Percentiles rank a stretch among this genome's conserved stretches.
Conservation (phyloP, 2,329 filamentous ascomycete species). For the Dissoconium aciculare region DNA sequence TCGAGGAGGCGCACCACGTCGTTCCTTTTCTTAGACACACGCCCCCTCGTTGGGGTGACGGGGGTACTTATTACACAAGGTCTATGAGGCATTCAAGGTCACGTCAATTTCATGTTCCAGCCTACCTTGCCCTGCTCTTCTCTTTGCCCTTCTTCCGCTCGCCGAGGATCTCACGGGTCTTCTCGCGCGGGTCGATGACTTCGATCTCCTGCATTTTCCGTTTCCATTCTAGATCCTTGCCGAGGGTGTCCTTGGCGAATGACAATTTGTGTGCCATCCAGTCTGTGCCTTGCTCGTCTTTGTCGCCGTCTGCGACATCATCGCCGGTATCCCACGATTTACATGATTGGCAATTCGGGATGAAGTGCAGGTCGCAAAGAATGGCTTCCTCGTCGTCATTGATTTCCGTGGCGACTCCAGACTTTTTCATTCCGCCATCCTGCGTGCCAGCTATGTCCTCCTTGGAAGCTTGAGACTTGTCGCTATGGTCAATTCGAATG, state of each 20-base stretch:
- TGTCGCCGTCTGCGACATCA: conserved; percentile 37
- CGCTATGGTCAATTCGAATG: conserved; percentile 1
- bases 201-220: conserved; percentile 75
- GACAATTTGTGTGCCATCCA: conserved; percentile 81
- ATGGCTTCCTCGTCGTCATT: conserved; percentile 52
- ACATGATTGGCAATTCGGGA: conserved; percentile 87
- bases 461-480: conserved; percentile 3
- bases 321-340: conserved; percentile 62
- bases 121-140: no score
- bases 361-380: conserved; percentile 88
- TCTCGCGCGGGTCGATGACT: conserved; percentile 56
- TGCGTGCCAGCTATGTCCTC: neutral
- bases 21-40: no score
- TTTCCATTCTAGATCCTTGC: conserved; percentile 81
- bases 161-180: conserved; percentile 17
- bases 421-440: conserved; percentile 2
- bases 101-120: no score
- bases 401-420: conserved; percentile 17
- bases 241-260: conserved; percentile 78
- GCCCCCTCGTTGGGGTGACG: no score
- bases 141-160: conserved; percentile 14
- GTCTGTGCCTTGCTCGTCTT: conserved; percentile 43
- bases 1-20: no score
- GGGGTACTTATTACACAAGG: no score
- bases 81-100: no score